Evolutionary conservation across 2,329 filamentous ascomycete species (phyloP).

Genomic region (Hyphodiscus sp.): DNA sequence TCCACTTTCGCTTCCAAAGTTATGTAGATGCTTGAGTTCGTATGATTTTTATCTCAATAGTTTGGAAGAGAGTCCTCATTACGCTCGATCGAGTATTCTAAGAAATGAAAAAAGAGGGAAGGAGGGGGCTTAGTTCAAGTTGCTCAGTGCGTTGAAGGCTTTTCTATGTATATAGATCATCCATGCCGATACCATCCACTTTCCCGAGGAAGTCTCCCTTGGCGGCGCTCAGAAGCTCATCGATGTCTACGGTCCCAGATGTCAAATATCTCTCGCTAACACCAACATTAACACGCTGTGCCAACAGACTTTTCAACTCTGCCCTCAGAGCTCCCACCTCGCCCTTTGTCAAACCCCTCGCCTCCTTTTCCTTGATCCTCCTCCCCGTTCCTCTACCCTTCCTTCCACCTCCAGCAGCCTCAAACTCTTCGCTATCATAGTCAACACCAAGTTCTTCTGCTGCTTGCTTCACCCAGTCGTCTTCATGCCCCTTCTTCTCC

Average conservation of each 20-base stretch:
- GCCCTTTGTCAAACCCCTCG: constrained; percentile 60
- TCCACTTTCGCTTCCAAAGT: no score
- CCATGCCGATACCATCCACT: constrained; percentile 30
- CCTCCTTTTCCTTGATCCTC: constrained; percentile 68
- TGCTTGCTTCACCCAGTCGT: constrained; percentile 75
- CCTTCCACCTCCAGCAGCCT: constrained; percentile 49
- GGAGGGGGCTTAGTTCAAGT: no score
- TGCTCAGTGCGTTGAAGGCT: not conserved
- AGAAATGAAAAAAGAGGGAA: no score
- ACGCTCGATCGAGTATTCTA: no score
- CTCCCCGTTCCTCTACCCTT: constrained; percentile 66
- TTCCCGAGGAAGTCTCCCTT: constrained; percentile 43
- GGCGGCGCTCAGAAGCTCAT: constrained; percentile 58
- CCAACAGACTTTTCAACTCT: constrained; percentile 65
- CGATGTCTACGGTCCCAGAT: constrained; percentile 76
- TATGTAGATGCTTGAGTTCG: no score
- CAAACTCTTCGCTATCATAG: constrained; percentile 84
- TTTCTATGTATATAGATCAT: constrained; percentile 13
- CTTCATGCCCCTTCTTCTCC: constrained; percentile 76
- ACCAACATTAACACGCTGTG: constrained; percentile 73
- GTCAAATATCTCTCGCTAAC: constrained; percentile 85
- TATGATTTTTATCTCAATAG: no score
- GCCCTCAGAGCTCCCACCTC: constrained; percentile 65
- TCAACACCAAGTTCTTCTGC: constrained; percentile 93
- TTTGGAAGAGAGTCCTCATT: no score